These are phyloP conservation scores for Pichia eremophila DNA, from an alignment of 805 yeast genomes.

Conservation along the genomic window DNA sequence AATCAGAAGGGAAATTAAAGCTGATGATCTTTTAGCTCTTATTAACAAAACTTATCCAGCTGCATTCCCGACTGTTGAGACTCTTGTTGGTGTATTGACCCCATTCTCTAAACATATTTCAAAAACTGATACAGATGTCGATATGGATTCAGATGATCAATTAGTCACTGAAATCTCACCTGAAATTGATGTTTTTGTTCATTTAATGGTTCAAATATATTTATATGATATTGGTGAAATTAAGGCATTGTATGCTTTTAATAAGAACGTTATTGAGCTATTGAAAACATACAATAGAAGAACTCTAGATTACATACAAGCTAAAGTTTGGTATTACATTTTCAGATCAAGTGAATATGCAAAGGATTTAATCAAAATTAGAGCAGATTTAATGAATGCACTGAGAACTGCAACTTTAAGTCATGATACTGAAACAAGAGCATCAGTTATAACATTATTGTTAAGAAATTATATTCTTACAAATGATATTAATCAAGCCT, in stretches of 20 bases:
- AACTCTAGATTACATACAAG: slow-evolving; percentile 74
- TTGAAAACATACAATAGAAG: slow-evolving; percentile 67
- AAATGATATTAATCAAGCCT: slow-evolving; percentile 81
- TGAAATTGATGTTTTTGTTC: slow-evolving; percentile 72
- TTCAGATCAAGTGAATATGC: slow-evolving; percentile 66
- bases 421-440: slow-evolving; percentile 88
- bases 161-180: slow-evolving; percentile 41
- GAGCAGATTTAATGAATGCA: slow-evolving; percentile 62
- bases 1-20: slow-evolving; percentile 56
- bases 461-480: slow-evolving; percentile 69
- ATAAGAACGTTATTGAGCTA: slow-evolving; percentile 39
- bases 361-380: slow-evolving; percentile 43
- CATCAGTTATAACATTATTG: slow-evolving; percentile 75
- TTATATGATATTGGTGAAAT: slow-evolving; percentile 55
- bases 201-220: slow-evolving; percentile 68
- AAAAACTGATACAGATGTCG: slow-evolving; percentile 24
- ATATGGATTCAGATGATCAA: neutral
- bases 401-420: slow-evolving; percentile 84
- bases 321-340: slow-evolving; percentile 90
- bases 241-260: slow-evolving; percentile 42
- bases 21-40: slow-evolving; percentile 44
- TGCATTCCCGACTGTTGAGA: slow-evolving; percentile 30
- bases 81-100: slow-evolving; percentile 30
- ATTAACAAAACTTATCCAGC: slow-evolving; percentile 49
- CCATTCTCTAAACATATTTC: slow-evolving; percentile 24